Percentiles rank a stretch among this genome's conserved stretches.
Evolutionary conservation across 2,329 filamentous ascomycete species (phyloP).

Genomic region (Aspergillus hiratsukae): DNA sequence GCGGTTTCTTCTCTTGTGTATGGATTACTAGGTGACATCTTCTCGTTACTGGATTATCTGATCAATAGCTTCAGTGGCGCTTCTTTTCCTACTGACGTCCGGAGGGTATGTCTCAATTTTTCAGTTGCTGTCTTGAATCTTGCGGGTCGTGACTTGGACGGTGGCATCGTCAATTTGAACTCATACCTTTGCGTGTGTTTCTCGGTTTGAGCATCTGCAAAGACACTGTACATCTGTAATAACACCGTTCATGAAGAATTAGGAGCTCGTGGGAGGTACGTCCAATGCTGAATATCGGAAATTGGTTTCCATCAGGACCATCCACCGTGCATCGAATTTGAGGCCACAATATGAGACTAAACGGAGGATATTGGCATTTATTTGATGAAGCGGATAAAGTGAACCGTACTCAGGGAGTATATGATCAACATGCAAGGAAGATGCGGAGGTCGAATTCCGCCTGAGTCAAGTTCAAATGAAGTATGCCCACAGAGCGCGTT

Average conservation of each 20-base stretch:
- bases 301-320: background rate
- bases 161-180: background rate
- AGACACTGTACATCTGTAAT: slow-evolving; percentile 5
- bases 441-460: slow-evolving; percentile 1
- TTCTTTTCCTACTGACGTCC: background rate
- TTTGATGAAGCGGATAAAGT: no score
- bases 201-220: background rate
- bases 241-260: background rate
- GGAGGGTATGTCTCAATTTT: background rate
- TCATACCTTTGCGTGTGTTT: background rate
- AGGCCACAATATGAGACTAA: no score
- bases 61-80: background rate
- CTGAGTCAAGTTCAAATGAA: background rate
- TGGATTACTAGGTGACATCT: background rate
- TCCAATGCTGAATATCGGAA: background rate
- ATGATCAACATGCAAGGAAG: background rate
- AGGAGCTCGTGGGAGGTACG: background rate
- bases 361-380: background rate
- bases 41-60: background rate
- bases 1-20: background rate
- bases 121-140: background rate
- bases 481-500: background rate
- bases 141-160: background rate
- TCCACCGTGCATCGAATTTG: background rate
- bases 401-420: background rate